Base-by-base conservation (phyloP, 257 asterid genomes). In the Solanum clarkiae region DNA sequence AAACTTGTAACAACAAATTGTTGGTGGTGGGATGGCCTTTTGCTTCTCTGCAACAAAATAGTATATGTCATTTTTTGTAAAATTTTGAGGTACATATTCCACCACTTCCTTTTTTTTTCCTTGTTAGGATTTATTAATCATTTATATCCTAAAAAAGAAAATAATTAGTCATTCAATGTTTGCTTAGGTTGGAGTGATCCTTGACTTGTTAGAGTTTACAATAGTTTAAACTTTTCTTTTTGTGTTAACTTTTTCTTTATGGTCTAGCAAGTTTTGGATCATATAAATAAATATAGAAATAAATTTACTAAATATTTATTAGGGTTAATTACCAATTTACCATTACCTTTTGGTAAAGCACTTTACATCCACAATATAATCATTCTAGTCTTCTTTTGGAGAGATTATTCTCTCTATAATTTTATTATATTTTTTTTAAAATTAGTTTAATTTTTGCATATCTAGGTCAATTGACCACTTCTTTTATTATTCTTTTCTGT, bases 41-140 rank as follows among this genome's bases (percentile, higher is more conserved):
- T 77, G 65, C 82, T 77, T 77, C 63, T 77, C 1, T 83, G 53
- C 63, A 65, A 49, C 32, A 83, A 83, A 83, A 3, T 70, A 45
- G 5, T 83, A 4, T 45, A 83, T 49, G 16, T 49, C 20, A 26
- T 83, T 17, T 83, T 45, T 26, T 68, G 85, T 54, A 51, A 10
- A 29, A 3, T 47, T 18, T 83, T 65, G 62, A 63, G 85, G 85
- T 83, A 65, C 15, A 45, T 6, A 82, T 63, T 82, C 62, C 8
- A 2, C n/a, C 15, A 32, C 24, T 13, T 55, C 18, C 44, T 8
- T 15, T 42, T 32, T 7, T 8, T 22, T 65, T 65, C 24, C 60
- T 15, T 47, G 26, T 47, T 6, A 47, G 0, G 13, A 45, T 74
- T 74, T 69, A 63, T 24, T 65, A 68, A 9, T 65, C 17, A 65